phyloP scores from a whole-genome alignment of 1,284 basidiomycete species.

The Flammula alnicola region DNA sequence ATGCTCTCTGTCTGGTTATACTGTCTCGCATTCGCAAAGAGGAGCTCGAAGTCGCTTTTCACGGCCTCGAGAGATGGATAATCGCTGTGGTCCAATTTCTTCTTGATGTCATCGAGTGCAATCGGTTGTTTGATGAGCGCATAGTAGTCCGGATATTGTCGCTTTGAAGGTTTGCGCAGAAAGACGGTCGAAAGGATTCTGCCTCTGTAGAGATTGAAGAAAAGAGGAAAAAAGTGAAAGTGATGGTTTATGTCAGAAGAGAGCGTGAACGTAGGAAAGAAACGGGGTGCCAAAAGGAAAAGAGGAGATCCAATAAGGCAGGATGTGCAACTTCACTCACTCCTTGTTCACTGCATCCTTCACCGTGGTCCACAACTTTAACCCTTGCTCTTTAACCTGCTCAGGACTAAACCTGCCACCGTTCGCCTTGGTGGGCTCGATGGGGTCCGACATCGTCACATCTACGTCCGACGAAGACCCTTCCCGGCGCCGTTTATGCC shows the following conservation, averaged over 20 bases:
- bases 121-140: slow-evolving; percentile 75
- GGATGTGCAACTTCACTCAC: slow-evolving; percentile 66
- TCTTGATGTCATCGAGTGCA: slow-evolving; percentile 87
- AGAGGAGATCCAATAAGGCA: slow-evolving; percentile 38
- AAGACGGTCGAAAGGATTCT: slow-evolving; percentile 75
- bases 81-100: slow-evolving; percentile 63
- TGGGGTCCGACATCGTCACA: slow-evolving; percentile 38
- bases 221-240: slow-evolving; percentile 23
- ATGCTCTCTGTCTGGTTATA: slow-evolving; percentile 89
- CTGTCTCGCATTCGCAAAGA: slow-evolving; percentile 88
- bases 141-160: slow-evolving; percentile 92
- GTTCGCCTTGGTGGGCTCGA: slow-evolving; percentile 27
- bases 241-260: slow-evolving; percentile 35
- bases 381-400: slow-evolving; percentile 59
- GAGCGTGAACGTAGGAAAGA: slow-evolving; percentile 32
- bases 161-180: slow-evolving; percentile 75
- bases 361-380: slow-evolving; percentile 72
- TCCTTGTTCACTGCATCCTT: slow-evolving; percentile 83
- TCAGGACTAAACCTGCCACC: slow-evolving; percentile 28
- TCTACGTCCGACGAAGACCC: slow-evolving; percentile 42
- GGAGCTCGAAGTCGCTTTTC: slow-evolving; percentile 81
- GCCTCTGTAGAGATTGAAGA: slow-evolving; percentile 65
- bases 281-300: slow-evolving; percentile 32
- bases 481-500: slow-evolving; percentile 73
- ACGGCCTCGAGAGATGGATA: slow-evolving; percentile 77